Percentiles rank a stretch among this genome's conserved stretches.
Evolutionary conservation across 2,329 filamentous ascomycete genomes (phyloP).

Genomic region (Rhynchosporium graminicola): DNA sequence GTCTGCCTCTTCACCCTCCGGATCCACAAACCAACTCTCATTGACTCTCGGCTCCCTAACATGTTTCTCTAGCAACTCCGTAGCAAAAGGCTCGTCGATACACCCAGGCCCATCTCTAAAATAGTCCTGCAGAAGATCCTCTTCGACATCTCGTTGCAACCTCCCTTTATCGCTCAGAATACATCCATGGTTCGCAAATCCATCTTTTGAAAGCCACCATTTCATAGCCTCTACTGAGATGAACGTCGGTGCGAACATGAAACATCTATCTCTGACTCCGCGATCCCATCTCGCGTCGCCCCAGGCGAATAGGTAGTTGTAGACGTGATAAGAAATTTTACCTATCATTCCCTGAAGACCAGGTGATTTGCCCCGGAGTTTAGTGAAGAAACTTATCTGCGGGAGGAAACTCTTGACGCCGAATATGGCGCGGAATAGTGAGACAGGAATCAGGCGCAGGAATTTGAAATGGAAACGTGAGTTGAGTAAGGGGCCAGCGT

Average conservation of each 20-base stretch:
- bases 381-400: constrained; percentile 68
- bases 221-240: constrained; percentile 87
- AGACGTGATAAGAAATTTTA: constrained; percentile 67
- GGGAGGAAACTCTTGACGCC: constrained; percentile 92
- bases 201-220: constrained; percentile 90
- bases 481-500: constrained; percentile 85
- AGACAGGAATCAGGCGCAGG: constrained; percentile 75
- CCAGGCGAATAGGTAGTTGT: constrained; percentile 88
- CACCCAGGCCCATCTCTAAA: background rate
- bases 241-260: constrained; percentile 88
- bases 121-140: constrained; percentile 40
- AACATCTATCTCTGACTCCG: constrained; percentile 63
- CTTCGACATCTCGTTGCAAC: constrained; percentile 58
- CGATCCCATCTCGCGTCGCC: constrained; percentile 81
- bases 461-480: constrained; percentile 77
- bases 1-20: background rate
- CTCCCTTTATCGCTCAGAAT: constrained; percentile 78
- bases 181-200: constrained; percentile 82
- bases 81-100: background rate
- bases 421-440: constrained; percentile 77
- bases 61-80: background rate
- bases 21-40: constrained; percentile 1
- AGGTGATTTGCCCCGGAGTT: constrained; percentile 64
- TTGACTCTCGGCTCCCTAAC: background rate
- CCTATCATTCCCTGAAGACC: constrained; percentile 43